Conservation (phyloP, 2,329 filamentous ascomycete genomes). For the Rutstroemia sp. region DNA sequence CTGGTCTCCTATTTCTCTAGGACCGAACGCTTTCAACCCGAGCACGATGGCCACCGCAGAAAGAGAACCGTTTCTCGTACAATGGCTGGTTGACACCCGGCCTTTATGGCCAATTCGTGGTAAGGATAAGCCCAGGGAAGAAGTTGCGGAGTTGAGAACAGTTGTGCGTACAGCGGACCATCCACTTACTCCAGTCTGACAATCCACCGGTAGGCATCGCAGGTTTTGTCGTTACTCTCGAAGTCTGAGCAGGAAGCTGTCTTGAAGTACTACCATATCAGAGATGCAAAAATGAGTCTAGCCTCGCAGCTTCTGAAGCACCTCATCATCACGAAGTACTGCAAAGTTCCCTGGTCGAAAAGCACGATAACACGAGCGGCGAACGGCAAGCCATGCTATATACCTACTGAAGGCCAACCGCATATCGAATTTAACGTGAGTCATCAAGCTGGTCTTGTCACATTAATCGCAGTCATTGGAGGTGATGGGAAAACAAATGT, state of each 20-base stretch:
- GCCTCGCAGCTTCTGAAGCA: constrained; percentile 69
- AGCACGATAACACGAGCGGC: constrained; percentile 49
- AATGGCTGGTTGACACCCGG: constrained; percentile 57
- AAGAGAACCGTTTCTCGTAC: constrained; percentile 36
- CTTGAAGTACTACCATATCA: constrained; percentile 55
- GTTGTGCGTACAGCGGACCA: constrained; percentile 17
- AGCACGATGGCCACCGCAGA: neutral
- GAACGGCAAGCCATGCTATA: constrained; percentile 38
- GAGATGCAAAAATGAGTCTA: constrained; percentile 69
- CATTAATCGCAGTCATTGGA: constrained; percentile 45
- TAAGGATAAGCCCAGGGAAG: constrained; percentile 30
- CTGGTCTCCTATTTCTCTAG: too few species aligned
- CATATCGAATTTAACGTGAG: constrained; percentile 63
- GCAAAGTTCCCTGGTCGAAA: constrained; percentile 51
- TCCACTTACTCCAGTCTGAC: neutral
- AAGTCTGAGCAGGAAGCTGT: constrained; percentile 49
- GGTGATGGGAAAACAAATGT: constrained; percentile 38
- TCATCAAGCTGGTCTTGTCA: constrained; percentile 70
- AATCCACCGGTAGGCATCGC: constrained; percentile 39
- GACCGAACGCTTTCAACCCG: neutral
- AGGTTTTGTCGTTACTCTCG: constrained; percentile 45
- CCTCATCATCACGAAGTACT: constrained; percentile 53
- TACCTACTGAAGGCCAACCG: constrained; percentile 5
- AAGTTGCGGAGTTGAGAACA: constrained; percentile 30
- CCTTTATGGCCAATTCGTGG: constrained; percentile 42